Evolutionary conservation across 2,329 filamentous ascomycete genomes (phyloP).

Genomic region (Talaromyces sp.): DNA sequence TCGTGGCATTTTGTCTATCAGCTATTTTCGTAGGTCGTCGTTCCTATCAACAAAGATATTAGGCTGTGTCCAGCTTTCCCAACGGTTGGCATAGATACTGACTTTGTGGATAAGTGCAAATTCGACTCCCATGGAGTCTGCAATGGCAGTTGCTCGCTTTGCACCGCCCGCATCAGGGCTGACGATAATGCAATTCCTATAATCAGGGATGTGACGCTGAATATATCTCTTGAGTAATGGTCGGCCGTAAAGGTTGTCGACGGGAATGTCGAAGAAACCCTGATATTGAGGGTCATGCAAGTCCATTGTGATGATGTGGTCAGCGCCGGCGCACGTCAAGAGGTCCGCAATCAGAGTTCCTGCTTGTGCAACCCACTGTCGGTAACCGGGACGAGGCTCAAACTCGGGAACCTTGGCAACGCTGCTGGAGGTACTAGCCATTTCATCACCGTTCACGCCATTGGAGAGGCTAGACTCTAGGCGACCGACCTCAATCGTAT

Average conservation of each 20-base stretch:
- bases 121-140: constrained; percentile 86
- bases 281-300: constrained; percentile 95
- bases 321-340: constrained; percentile 88
- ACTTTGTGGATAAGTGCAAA: constrained; percentile 99
- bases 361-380: constrained; percentile 97
- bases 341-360: constrained; percentile 93
- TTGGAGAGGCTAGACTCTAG: constrained; percentile 27
- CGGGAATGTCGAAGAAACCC: constrained; percentile 97
- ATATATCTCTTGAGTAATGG: constrained; percentile 60
- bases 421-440: constrained; percentile 54
- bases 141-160: constrained; percentile 92
- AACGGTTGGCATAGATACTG: constrained; percentile 27
- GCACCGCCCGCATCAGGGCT: constrained; percentile 95
- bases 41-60: constrained; percentile 56
- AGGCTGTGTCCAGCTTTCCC: neutral
- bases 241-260: constrained; percentile 86
- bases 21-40: constrained; percentile 82
- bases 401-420: constrained; percentile 58
- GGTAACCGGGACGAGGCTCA: constrained; percentile 86
- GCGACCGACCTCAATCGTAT: constrained; percentile 38
- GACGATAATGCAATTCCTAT: constrained; percentile 83
- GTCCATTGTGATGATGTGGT: constrained; percentile 98
- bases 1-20: constrained; percentile 74
- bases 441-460: constrained; percentile 47
- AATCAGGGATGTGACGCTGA: constrained; percentile 77